A percentile compares a stretch with the other conserved stretches of the same genome.
Conservation (phyloP, 768 basidiomycete genomes). For the Pulveroboletus sp. region DNA sequence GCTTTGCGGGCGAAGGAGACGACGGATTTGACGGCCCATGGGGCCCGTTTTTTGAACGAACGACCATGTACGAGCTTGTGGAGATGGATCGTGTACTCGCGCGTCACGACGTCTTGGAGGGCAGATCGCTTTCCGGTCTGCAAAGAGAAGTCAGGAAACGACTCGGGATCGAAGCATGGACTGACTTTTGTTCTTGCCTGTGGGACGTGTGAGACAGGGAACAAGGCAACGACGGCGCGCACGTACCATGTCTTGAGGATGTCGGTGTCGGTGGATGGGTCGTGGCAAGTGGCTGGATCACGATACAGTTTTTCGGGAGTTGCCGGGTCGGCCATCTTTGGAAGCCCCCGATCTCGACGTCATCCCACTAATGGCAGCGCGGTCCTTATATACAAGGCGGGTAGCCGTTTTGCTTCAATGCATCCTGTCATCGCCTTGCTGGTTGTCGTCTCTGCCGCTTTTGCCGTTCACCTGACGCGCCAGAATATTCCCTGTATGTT, state of each 20-base stretch:
- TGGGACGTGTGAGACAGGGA: slow-evolving; percentile 11
- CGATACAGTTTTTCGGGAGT: slow-evolving; percentile 36
- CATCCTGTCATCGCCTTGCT: slow-evolving; percentile 18
- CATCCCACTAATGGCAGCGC: too few relatives aligned
- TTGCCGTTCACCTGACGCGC: slow-evolving; percentile 18
- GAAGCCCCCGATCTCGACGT: neutral
- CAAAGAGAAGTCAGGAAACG: neutral
- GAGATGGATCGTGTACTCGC: slow-evolving; percentile 98
- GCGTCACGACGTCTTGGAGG: slow-evolving; percentile 95
- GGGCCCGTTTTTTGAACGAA: slow-evolving; percentile 97
- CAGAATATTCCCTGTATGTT: slow-evolving; percentile 24
- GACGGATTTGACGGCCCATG: slow-evolving; percentile 93
- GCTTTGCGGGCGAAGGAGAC: slow-evolving; percentile 86
- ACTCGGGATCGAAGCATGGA: slow-evolving; percentile 22
- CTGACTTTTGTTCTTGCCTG: slow-evolving; percentile 43
- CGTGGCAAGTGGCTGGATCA: slow-evolving; percentile 45
- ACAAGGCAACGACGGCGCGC: neutral
- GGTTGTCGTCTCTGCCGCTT: slow-evolving; percentile 11
- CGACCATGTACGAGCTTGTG: slow-evolving; percentile 92
- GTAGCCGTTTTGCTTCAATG: too few relatives aligned
- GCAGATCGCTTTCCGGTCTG: slow-evolving; percentile 91
- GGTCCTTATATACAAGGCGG: neutral
- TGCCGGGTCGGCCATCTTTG: slow-evolving; percentile 21
- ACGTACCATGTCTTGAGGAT: slow-evolving; percentile 70
- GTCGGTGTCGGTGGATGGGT: slow-evolving; percentile 47